Base-by-base conservation (phyloP, 768 basidiomycete species). In the Rhodotorula taiwanensis region DNA sequence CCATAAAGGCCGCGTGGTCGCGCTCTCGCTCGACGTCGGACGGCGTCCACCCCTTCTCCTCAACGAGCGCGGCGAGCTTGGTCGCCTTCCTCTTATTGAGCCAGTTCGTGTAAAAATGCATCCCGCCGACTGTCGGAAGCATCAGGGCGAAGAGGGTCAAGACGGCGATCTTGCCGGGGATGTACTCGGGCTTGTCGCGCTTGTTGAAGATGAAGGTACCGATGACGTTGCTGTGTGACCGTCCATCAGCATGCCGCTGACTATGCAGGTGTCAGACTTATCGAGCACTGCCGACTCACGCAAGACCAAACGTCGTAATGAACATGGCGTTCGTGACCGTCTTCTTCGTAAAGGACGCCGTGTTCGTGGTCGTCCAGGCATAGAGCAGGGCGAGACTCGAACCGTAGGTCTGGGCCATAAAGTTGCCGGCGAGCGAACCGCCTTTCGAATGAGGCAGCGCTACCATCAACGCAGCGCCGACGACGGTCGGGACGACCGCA, bases 281-380 rank as follows among this genome's bases (percentile, higher is more conserved):
- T n/a, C n/a, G n/a, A n/a, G n/a, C n/a, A n/a, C n/a, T n/a, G n/a
- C n/a, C n/a, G n/a, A n/a, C n/a, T n/a, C n/a, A n/a, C n/a, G 83
- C 83, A 25, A 82, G 63, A 3, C 48, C 55, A 21, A 67, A 67
- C 3, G 49, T 27, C 5, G 23, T 5, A 1, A 65, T 27, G 41
- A 65, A 65, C 30, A 56, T 25, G 1, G 41, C 58, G 49, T 65
- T 65, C 27, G 59, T 54, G 18, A 56, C 54, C 8, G n/a, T 42
- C 77, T 85, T 86, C 78, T 86, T 85, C 10, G 84, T 85, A 55
- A 84, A 82, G 0, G 83, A 83, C 39, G 80, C 80, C 0, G 81
- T 84, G 72, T 86, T 84, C 56, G 81, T 81, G 11, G 83, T 82
- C 55, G 84, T 84, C 67, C 83, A 85, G 0, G 84, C 83, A 60